Conservation (phyloP, 2,329 filamentous ascomycete species). For the Annulohypoxylon truncatum region DNA sequence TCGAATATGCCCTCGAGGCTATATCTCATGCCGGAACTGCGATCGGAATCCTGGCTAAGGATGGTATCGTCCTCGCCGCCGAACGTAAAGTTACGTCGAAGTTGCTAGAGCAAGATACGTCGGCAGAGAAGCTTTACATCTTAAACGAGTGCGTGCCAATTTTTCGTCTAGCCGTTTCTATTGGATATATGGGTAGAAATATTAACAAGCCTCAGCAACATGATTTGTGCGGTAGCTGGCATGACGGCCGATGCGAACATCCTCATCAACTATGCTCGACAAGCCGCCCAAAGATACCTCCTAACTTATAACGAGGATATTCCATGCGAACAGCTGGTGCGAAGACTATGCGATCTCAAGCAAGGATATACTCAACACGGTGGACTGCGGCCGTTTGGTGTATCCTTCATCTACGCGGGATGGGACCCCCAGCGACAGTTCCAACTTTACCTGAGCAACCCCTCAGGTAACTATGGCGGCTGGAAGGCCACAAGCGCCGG, state of each 20-base stretch:
- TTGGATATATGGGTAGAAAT: not conserved
- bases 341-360: conserved; percentile 95
- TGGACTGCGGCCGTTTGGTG: conserved; percentile 96
- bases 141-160: conserved; percentile 83
- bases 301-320: conserved; percentile 99
- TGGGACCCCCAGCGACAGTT: conserved; percentile 97
- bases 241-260: conserved; percentile 99
- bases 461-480: conserved; percentile 97
- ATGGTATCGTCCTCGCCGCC: conserved; percentile 97
- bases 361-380: conserved; percentile 99
- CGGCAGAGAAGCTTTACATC: conserved; percentile 99
- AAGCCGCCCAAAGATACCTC: conserved; percentile 96
- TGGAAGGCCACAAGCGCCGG: conserved; percentile 99
- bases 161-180: not conserved
- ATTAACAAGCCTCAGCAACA: conserved; percentile 75
- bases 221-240: conserved; percentile 99
- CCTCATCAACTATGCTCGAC: conserved; percentile 99
- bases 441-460: conserved; percentile 99
- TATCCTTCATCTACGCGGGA: conserved; percentile 99
- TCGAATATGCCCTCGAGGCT: conserved; percentile 98
- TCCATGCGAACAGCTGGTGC: conserved; percentile 97
- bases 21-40: conserved; percentile 98
- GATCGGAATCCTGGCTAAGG: conserved; percentile 94
- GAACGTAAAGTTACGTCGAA: conserved; percentile 99
- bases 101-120: conserved; percentile 98